Evolutionary conservation across 163 green algal genomes (phyloP).

Genomic region (Volvox carteri): DNA sequence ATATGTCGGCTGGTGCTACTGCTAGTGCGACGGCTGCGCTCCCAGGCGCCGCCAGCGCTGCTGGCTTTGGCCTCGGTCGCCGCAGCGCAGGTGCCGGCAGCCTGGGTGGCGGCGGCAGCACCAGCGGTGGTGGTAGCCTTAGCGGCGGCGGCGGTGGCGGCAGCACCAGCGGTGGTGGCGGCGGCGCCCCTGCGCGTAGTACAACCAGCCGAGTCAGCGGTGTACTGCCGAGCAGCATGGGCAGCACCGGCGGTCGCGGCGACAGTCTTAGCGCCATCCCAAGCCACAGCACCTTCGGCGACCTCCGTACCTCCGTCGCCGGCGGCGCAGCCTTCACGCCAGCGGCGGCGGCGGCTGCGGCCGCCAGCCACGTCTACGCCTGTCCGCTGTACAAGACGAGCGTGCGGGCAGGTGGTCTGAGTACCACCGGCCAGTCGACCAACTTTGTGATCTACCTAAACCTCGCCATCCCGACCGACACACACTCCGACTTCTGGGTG

Average conservation of each 20-base stretch:
- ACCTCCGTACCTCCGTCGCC: neutral
- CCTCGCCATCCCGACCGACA: slow-evolving; percentile 68
- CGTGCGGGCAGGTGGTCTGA: slow-evolving; percentile 77
- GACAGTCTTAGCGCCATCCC: neutral
- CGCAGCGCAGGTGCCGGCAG: neutral
- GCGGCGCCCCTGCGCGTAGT: too few relatives aligned
- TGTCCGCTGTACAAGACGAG: slow-evolving; percentile 88
- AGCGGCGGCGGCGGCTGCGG: neutral
- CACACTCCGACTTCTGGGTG: slow-evolving; percentile 68
- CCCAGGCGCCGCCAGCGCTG: too few relatives aligned
- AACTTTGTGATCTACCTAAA: slow-evolving; percentile 86
- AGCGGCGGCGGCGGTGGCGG: neutral
- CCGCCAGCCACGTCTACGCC: slow-evolving; percentile 60
- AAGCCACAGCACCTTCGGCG: neutral
- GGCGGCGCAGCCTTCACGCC: neutral
- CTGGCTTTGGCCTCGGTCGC: neutral
- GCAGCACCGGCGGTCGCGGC: too few relatives aligned
- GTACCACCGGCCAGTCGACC: slow-evolving; percentile 82
- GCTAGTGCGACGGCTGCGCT: too few relatives aligned
- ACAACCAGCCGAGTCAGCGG: too few relatives aligned
- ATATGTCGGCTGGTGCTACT: too few relatives aligned
- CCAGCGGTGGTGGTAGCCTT: neutral
- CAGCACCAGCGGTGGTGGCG: neutral
- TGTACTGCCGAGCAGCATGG: too few relatives aligned
- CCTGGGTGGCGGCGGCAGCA: neutral